Evolutionary conservation across 169 alveolate species (phyloP), one percentile per base, ranked within the genome.

Genomic region (Cryptosporidium felis): DNA sequence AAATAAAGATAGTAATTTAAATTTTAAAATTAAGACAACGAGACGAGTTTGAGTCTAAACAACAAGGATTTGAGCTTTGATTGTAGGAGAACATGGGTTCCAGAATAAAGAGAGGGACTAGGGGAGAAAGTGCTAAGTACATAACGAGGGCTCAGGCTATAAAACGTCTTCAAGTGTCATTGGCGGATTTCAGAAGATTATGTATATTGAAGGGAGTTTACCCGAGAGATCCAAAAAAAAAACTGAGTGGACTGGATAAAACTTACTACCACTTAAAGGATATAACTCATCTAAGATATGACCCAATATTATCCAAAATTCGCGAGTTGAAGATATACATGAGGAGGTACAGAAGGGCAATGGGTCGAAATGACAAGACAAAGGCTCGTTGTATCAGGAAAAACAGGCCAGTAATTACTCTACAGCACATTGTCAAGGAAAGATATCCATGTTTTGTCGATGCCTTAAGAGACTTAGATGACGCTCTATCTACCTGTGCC

Each of bases 181-280:
- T 96, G 9, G 94, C 93, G 51, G 99, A 96, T 79, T 98, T 98
- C 89, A 97, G 98, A 80, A 89, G 98, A 60, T 92, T 97, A 8
- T 98, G 99, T 90, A 98, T 98, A 58, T 91, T 98, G 80, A 98
- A 98, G 91, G 99, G 99, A 14, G 95, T 98, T 42, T 98, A 96
- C 80, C 99, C 99, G 12, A 91, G 99, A 61, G 99, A 98, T 62
- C 99, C 99, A 89, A 91, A 94, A 97, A 94, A 96, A 96, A 96
- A 95, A 93, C 92, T 88, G 60, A 65, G 80, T 47, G 94, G 97
- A 47, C 62, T 90, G 38, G 93, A 94, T 80, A 91, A 95, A 85
- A 82, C 94, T 56, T 97, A 96, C 90, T 96, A 98, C 89, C 98
- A 95, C 82, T 82, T 81, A 62, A 96, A 97, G 88, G 99, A 98